phyloP scores from a whole-genome alignment of 78 protist genomes.

The Emiliania huxleyi region DNA sequence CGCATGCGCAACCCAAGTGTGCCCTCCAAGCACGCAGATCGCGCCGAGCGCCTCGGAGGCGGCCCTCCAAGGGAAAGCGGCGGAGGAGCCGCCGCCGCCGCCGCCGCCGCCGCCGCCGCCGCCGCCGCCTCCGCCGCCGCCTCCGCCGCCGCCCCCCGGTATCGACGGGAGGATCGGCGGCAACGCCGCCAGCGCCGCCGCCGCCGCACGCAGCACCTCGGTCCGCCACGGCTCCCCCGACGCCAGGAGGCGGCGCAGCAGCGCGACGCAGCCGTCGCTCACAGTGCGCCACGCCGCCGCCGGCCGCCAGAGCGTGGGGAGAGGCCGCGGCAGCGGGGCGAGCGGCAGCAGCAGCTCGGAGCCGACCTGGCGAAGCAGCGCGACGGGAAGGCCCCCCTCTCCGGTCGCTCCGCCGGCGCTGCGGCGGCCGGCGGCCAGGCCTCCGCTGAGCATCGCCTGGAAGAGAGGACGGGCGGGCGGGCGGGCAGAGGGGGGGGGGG shows the following conservation, averaged over 20 bases:
- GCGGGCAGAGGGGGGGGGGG: too few relatives aligned
- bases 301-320: neutral
- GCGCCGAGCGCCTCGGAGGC: neutral
- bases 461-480: too few relatives aligned
- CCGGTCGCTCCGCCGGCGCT: too few relatives aligned
- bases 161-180: too few relatives aligned
- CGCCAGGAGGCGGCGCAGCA: neutral
- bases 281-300: neutral
- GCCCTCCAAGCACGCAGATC: neutral
- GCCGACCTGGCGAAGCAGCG: neutral
- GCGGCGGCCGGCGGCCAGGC: too few relatives aligned
- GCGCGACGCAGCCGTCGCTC: neutral
- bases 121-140: too few relatives aligned
- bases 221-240: neutral
- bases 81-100: too few relatives aligned
- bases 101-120: too few relatives aligned
- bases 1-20: neutral
- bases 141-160: too few relatives aligned
- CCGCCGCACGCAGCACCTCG: neutral
- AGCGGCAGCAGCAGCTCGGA: neutral
- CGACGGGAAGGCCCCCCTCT: neutral
- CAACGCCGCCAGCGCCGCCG: too few relatives aligned
- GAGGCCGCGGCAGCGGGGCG: neutral
- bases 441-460: too few relatives aligned
- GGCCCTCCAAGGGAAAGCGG: too few relatives aligned